Percentiles rank a stretch among this genome's conserved stretches.
phyloP scores from a whole-genome alignment of 306 rosid species.

The Rosa multiflora region DNA sequence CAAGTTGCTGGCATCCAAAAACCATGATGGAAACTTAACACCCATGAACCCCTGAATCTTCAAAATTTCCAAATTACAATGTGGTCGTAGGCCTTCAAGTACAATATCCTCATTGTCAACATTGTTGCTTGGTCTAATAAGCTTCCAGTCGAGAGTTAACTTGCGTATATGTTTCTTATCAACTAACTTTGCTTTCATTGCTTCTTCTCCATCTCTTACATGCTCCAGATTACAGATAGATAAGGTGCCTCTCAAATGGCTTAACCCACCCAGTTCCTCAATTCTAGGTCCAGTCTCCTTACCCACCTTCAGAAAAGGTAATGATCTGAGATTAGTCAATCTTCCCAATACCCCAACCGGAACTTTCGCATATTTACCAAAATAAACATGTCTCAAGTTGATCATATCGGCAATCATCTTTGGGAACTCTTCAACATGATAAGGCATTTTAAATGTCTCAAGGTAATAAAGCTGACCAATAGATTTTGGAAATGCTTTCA shows the following conservation, averaged over 20 bases:
- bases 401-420: not conserved
- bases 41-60: not conserved
- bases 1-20: not conserved
- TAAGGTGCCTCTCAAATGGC: not conserved
- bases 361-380: not conserved
- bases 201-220: not conserved
- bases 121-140: not conserved
- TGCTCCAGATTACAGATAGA: not conserved
- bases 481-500: conserved; percentile 10
- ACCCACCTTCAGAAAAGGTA: not conserved
- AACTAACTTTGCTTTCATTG: not conserved
- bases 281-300: not conserved
- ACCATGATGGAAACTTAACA: not conserved
- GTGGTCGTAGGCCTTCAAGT: not conserved
- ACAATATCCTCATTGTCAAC: not conserved
- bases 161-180: not conserved
- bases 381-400: not conserved
- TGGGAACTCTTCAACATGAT: not conserved
- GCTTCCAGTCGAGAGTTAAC: not conserved
- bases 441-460: not conserved
- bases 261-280: not conserved
- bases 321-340: not conserved
- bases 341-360: not conserved
- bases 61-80: not conserved
- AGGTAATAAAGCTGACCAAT: not conserved